These are phyloP conservation scores for Phytophthora idaei DNA, from an alignment of 352 stramenopile species.

Conservation along the genomic window DNA sequence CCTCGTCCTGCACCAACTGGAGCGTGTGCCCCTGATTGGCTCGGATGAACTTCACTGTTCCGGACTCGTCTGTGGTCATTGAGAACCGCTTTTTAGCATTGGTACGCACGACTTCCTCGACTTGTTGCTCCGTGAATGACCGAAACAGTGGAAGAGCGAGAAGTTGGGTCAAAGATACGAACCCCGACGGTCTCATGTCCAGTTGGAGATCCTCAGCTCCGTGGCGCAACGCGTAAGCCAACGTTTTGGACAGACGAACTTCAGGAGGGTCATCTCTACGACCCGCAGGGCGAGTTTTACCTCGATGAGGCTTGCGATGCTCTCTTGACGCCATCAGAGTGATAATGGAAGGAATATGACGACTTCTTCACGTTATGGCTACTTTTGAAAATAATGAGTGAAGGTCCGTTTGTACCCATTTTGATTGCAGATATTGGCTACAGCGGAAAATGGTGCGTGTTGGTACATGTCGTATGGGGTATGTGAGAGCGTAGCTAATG, in stretches of 20 bases:
- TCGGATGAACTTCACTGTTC: slow-evolving; percentile 61
- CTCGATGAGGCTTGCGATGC: slow-evolving; percentile 20
- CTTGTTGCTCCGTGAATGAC: slow-evolving; percentile 52
- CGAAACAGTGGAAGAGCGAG: slow-evolving; percentile 61
- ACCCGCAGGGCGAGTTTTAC: slow-evolving; percentile 30
- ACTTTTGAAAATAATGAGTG: not conserved
- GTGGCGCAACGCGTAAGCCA: slow-evolving; percentile 81
- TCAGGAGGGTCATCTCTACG: slow-evolving; percentile 51
- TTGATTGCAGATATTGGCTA: not conserved
- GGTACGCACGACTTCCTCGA: slow-evolving; percentile 68
- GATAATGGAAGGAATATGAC: not conserved
- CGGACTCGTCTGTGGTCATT: slow-evolving; percentile 58
- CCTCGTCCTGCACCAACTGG: slow-evolving; percentile 63
- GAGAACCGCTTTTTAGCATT: slow-evolving; percentile 82
- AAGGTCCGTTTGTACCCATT: slow-evolving; percentile 1
- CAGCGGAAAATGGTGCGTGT: not conserved
- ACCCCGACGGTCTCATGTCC: slow-evolving; percentile 73
- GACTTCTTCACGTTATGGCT: not conserved
- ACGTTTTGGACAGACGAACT: slow-evolving; percentile 77
- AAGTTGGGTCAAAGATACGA: slow-evolving; percentile 58
- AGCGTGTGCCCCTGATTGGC: slow-evolving; percentile 86
- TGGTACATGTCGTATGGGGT: not conserved
- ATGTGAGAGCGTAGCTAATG: not conserved
- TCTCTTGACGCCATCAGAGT: slow-evolving; percentile 20
- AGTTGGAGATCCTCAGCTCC: slow-evolving; percentile 70